Evolutionary conservation across 805 yeast genomes (phyloP).

Genomic region (Komagataella phaffii): DNA sequence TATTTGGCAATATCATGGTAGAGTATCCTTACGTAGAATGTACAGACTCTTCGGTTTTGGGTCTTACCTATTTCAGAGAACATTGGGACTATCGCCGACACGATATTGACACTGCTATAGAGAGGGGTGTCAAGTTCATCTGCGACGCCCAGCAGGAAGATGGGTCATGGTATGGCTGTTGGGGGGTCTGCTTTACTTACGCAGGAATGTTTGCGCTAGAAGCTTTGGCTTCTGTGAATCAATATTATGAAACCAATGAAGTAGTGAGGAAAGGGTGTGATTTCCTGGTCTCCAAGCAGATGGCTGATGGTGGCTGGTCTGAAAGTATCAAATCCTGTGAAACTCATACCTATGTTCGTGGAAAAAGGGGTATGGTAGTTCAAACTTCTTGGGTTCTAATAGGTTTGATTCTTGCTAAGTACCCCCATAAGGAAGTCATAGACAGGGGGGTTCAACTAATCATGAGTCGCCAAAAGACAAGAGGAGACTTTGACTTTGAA

Average conservation of each 20-base stretch:
- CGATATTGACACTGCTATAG: slow-evolving; percentile 59
- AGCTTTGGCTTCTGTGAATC: slow-evolving; percentile 64
- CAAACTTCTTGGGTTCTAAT: slow-evolving; percentile 92
- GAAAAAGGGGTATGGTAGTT: slow-evolving; percentile 50
- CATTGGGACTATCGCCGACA: slow-evolving; percentile 49
- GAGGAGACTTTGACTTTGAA: slow-evolving; percentile 82
- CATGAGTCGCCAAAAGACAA: slow-evolving; percentile 47
- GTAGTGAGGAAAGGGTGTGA: slow-evolving; percentile 72
- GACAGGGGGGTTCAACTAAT: slow-evolving; percentile 49
- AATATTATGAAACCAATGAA: slow-evolving; percentile 45
- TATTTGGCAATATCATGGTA: slow-evolving; percentile 95
- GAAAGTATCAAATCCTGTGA: slow-evolving; percentile 90
- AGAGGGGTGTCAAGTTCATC: slow-evolving; percentile 63
- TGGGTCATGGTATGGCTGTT: slow-evolving; percentile 97
- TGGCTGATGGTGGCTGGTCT: slow-evolving; percentile 94
- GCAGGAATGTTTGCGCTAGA: slow-evolving; percentile 98
- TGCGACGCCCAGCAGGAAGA: slow-evolving; percentile 54
- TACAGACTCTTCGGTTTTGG: slow-evolving; percentile 88
- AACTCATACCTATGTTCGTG: slow-evolving; percentile 56
- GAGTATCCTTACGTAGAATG: slow-evolving; percentile 98
- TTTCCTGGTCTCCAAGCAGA: slow-evolving; percentile 62
- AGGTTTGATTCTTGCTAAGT: slow-evolving; percentile 67
- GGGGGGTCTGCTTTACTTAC: slow-evolving; percentile 96
- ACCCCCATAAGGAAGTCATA: slow-evolving; percentile 57
- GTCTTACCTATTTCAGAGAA: slow-evolving; percentile 65